These are phyloP conservation scores for Chlorella ohadii DNA, from an alignment of 139 green algal genomes.

Conservation along the genomic window DNA sequence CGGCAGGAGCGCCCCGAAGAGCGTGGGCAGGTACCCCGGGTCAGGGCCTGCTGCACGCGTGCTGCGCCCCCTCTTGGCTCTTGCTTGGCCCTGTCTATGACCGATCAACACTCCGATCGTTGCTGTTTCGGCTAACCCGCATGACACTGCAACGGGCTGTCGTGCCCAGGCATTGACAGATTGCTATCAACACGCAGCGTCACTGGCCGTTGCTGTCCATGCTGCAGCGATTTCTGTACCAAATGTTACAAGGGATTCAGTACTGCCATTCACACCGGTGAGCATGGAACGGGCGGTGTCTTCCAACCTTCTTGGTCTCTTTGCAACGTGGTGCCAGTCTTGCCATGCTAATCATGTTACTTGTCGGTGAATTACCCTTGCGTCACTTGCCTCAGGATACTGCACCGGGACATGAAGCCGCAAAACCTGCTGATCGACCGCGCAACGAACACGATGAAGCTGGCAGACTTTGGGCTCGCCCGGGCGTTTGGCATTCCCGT, in stretches of 20 bases:
- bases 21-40: no score
- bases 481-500: slow-evolving; percentile 96
- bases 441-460: slow-evolving; percentile 87
- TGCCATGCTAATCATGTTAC: no score
- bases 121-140: no score
- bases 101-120: no score
- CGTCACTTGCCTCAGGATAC: slow-evolving; percentile 57
- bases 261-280: slow-evolving; percentile 93
- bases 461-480: slow-evolving; percentile 98
- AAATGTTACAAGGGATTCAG: slow-evolving; percentile 93
- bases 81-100: no score
- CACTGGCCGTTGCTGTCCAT: no score
- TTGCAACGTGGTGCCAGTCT: background rate
- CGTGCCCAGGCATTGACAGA: no score
- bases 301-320: background rate
- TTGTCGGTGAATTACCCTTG: background rate
- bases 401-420: slow-evolving; percentile 98
- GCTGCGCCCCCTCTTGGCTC: no score
- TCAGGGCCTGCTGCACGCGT: no score
- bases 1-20: no score
- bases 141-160: no score
- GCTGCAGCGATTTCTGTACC: slow-evolving; percentile 91
- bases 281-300: background rate
- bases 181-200: no score
- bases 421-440: slow-evolving; percentile 97